Evolutionary conservation across 2,329 filamentous ascomycete genomes (phyloP).

Genomic region (Clarireedia paspali): DNA sequence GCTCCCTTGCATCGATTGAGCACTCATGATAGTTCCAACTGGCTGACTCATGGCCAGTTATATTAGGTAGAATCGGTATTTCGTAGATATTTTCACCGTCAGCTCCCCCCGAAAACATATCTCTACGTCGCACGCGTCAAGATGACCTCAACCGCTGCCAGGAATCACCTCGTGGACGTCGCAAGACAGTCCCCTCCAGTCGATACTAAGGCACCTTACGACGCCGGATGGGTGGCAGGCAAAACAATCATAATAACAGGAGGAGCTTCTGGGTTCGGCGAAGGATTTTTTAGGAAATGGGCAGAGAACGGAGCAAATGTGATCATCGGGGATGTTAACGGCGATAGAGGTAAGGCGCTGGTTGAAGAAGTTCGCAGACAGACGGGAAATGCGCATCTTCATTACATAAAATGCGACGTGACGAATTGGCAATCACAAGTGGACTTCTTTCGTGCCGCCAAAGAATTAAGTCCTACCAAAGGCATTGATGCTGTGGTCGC

Average conservation of each 20-base stretch:
- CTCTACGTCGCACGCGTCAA: not conserved
- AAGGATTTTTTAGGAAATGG: conserved; percentile 46
- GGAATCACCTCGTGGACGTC: conserved; percentile 16
- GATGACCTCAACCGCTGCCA: not conserved
- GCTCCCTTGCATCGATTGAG: too few relatives aligned
- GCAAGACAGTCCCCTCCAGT: conserved; percentile 32
- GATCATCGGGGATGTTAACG: conserved; percentile 56
- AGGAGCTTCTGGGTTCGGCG: conserved; percentile 53
- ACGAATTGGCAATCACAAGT: conserved; percentile 58
- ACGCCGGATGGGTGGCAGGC: conserved; percentile 37
- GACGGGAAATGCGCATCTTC: conserved; percentile 37
- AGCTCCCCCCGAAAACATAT: too few relatives aligned
- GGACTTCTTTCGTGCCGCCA: conserved; percentile 52
- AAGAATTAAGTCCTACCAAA: conserved; percentile 43
- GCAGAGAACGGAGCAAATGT: conserved; percentile 50
- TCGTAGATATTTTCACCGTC: too few relatives aligned
- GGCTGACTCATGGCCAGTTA: too few relatives aligned
- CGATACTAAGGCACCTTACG: conserved; percentile 38
- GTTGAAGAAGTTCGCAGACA: conserved; percentile 42
- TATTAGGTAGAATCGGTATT: too few relatives aligned
- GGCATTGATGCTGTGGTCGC: conserved; percentile 57
- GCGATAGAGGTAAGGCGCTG: conserved; percentile 44
- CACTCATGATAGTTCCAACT: too few relatives aligned
- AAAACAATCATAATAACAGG: conserved; percentile 59
- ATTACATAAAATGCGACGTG: conserved; percentile 57